Percentiles rank a stretch among this genome's conserved stretches.
Conservation (phyloP, 305 asterid species). For the Rubia balearica region DNA sequence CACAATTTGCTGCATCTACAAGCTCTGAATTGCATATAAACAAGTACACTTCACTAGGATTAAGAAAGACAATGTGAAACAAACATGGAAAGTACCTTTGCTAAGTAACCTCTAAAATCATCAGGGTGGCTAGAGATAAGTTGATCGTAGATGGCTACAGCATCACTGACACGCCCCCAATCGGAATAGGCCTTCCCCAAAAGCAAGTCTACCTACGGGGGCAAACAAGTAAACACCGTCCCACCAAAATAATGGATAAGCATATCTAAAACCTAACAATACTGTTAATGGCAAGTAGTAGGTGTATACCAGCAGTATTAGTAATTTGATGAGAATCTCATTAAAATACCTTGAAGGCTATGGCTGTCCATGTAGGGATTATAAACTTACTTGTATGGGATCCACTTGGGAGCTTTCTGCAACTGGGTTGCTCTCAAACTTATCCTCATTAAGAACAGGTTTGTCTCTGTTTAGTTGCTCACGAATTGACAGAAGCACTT, state of each 20-base stretch:
- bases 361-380: not conserved
- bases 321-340: not conserved
- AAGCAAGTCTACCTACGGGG: constrained; percentile 70
- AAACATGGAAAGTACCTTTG: constrained; percentile 53
- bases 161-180: constrained; percentile 93
- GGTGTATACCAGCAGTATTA: not conserved
- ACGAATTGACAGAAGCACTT: constrained; percentile 63
- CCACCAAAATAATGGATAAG: not conserved
- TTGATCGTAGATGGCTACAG: constrained; percentile 72
- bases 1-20: not conserved
- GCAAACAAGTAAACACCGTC: not conserved
- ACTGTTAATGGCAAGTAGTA: not conserved
- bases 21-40: not conserved
- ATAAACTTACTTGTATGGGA: constrained; percentile 68
- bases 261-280: not conserved
- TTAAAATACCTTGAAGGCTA: not conserved
- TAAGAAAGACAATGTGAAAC: not conserved
- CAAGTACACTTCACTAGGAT: not conserved
- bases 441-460: constrained; percentile 25
- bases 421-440: constrained; percentile 22
- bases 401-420: constrained; percentile 43
- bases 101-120: constrained; percentile 94
- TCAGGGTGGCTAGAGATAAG: constrained; percentile 70
- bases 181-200: constrained; percentile 90
- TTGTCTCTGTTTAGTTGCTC: constrained; percentile 51